Evolutionary conservation across 2,329 filamentous ascomycete genomes (phyloP), one percentile per base, ranked within the genome.

Genomic region (Neofusicoccum ribis): DNA sequence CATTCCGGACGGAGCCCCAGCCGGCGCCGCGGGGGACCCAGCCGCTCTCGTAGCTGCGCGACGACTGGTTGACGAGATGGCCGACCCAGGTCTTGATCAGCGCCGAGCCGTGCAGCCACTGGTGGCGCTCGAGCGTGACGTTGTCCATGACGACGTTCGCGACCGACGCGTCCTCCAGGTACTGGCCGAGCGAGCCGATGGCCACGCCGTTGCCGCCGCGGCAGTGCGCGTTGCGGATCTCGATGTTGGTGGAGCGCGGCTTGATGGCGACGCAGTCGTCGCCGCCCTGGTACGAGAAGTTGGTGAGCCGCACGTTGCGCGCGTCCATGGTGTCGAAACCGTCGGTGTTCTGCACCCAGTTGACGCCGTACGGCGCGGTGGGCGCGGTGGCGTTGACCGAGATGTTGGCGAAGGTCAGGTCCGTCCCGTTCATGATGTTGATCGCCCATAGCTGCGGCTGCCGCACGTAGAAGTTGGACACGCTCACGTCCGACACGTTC

Each of bases 231-330:
- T 86, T 89, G 63, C 84, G 81, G 63, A 83, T 74, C 41, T 78
- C 75, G 67, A 84, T 81, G 69, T 89, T 87, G 75, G 86, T 82
- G 65, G 86, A 87, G 75, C 89, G 82, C 47, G 84, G 81, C 76
- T 90, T 91, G 67, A 83, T 80, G 46, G 84, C 83, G 31, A 87
- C 83, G 74, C 89, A 92, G 64, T 85, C 78, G 72, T 83, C 89
- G 70, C 87, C 84, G 9, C 84, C 84, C 74, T 85, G 83, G 69
- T 85, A 86, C 5, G 78, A 73, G 60, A 86, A 81, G 65, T 84
- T 84, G 3, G 75, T 81, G 5, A 86, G 76, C 6, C 72, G 73
- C 52, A 86, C 74, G 66, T 86, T 84, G 8, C 75, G 69, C 1
- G 78, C 79, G 67, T 86, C 84, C 83, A 86, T 85, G 0, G 84